Evolutionary conservation across 2,329 filamentous ascomycete species (phyloP).

Genomic region (Aspergillus sp.): DNA sequence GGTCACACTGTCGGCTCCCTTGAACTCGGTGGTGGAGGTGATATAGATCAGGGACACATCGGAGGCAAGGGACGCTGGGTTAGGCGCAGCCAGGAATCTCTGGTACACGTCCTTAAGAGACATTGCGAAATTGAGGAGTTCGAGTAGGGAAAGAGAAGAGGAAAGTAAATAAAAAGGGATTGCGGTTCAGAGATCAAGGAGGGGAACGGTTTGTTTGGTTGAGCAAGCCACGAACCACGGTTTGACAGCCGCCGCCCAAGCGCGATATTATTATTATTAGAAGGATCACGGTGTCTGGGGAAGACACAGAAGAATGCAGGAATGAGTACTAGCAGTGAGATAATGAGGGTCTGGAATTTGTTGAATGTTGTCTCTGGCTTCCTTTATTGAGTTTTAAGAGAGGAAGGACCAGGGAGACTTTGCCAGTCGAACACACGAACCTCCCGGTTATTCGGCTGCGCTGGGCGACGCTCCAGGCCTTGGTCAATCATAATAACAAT

Average conservation of each 20-base stretch:
- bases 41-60: constrained; percentile 81
- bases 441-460: constrained; percentile 5
- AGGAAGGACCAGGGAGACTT: constrained; percentile 1
- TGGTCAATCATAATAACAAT: constrained; percentile 4
- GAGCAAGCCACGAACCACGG: constrained; percentile 17
- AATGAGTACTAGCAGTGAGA: neutral
- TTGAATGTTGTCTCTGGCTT: neutral
- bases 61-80: constrained; percentile 60
- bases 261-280: neutral
- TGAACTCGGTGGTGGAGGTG: constrained; percentile 76
- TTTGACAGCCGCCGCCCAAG: neutral
- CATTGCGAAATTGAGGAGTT: constrained; percentile 29
- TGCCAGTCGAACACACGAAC: neutral
- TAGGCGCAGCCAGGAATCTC: constrained; percentile 70
- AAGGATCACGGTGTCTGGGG: neutral
- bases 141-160: constrained; percentile 8
- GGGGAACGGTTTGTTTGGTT: constrained; percentile 5
- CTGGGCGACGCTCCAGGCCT: neutral
- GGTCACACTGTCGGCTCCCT: constrained; percentile 71
- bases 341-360: neutral
- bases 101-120: constrained; percentile 59
- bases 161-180: constrained; percentile 12
- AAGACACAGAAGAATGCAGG: constrained; percentile 5
- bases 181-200: constrained; percentile 12
- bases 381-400: neutral